Conservation (phyloP, 1,284 basidiomycete genomes). For the Moniliophthora roreri region DNA sequence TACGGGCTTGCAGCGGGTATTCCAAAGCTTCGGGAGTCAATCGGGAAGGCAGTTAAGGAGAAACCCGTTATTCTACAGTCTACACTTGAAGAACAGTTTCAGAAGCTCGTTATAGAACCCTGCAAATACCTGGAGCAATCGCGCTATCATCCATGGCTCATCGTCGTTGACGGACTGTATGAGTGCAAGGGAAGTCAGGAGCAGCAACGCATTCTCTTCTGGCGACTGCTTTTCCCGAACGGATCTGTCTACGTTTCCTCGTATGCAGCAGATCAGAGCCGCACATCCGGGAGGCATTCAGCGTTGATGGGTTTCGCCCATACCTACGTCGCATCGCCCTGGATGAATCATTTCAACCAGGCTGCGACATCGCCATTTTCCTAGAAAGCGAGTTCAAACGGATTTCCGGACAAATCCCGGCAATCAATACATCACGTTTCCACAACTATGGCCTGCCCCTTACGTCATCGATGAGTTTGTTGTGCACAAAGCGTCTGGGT, state of each 20-base stretch:
- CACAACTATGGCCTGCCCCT: conserved; percentile 18
- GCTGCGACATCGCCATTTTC: not conserved
- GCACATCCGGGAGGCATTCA: conserved; percentile 22
- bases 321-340: not conserved
- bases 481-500: conserved; percentile 23
- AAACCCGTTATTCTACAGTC: not conserved
- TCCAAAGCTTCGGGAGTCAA: not conserved
- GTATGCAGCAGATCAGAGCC: conserved; percentile 25
- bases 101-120: conserved; percentile 1
- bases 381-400: not conserved
- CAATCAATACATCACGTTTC: not conserved
- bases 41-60: not conserved
- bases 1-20: not conserved
- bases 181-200: not conserved
- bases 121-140: too few species aligned
- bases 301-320: not conserved
- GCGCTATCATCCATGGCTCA: not conserved
- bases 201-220: conserved; percentile 1
- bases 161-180: conserved; percentile 9
- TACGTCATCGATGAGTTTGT: conserved; percentile 19
- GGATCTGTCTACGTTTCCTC: conserved; percentile 24
- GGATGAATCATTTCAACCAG: not conserved
- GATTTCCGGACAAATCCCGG: too few species aligned
- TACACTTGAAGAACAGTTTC: conserved; percentile 6
- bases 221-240: not conserved